These are phyloP conservation scores for Phlebopus sp. DNA, from an alignment of 1,284 basidiomycete genomes.

Conservation along the genomic window DNA sequence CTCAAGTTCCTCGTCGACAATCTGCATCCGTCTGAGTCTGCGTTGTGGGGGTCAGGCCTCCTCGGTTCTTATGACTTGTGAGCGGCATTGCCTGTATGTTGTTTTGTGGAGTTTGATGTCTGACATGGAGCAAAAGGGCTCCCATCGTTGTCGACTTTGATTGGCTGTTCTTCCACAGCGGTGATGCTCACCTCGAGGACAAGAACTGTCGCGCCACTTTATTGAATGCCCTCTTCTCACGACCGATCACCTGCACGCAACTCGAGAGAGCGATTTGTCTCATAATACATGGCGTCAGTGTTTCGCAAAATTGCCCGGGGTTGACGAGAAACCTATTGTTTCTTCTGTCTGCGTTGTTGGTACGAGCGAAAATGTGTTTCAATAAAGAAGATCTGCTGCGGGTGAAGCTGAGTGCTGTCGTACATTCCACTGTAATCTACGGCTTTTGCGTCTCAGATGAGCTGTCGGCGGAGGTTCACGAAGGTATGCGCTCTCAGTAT, in stretches of 20 bases:
- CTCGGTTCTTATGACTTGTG: constrained; percentile 31
- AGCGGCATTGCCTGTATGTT: constrained; percentile 9
- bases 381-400: constrained; percentile 23
- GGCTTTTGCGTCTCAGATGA: constrained; percentile 30
- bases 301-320: constrained; percentile 15
- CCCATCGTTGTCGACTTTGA: constrained; percentile 35
- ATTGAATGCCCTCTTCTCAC: constrained; percentile 31
- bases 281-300: constrained; percentile 38
- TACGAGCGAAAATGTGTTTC: constrained; percentile 25
- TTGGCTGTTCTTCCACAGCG: constrained; percentile 44
- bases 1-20: constrained; percentile 42
- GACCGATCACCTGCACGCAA: constrained; percentile 21
- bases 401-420: constrained; percentile 44
- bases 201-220: constrained; percentile 23
- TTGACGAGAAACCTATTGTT: constrained; percentile 29
- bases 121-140: constrained; percentile 10
- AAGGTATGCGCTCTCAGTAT: constrained; percentile 34
- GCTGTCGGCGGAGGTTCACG: constrained; percentile 20
- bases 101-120: neutral
- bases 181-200: constrained; percentile 22
- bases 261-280: constrained; percentile 38
- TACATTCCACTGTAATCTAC: constrained; percentile 31
- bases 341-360: constrained; percentile 38
- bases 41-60: constrained; percentile 39
- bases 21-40: constrained; percentile 40